Evolutionary conservation across 306 rosid species (phyloP).

Genomic region (Lotus japonicus): DNA sequence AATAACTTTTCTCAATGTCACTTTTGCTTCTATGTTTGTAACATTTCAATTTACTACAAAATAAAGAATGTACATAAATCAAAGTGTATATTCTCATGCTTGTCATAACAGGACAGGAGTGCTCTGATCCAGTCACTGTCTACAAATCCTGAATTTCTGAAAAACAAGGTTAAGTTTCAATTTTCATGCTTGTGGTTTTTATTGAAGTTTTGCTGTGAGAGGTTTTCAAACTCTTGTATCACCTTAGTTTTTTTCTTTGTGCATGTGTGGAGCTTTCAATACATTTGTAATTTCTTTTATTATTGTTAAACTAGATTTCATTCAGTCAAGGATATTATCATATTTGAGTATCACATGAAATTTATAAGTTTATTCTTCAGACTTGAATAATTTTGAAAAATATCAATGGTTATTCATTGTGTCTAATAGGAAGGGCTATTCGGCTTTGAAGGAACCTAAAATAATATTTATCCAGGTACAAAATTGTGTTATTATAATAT

Average conservation of each 20-base stretch:
- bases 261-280: not conserved
- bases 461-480: not conserved
- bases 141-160: slow-evolving; percentile 81
- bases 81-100: no score
- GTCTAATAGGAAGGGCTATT: not conserved
- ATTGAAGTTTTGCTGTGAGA: not conserved
- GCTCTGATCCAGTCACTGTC: slow-evolving; percentile 82
- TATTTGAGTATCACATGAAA: not conserved
- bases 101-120: slow-evolving; percentile 64
- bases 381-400: not conserved
- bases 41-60: not conserved
- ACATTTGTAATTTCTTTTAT: not conserved
- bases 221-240: slow-evolving; percentile 13
- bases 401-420: not conserved
- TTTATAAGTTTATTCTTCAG: not conserved
- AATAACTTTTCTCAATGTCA: slow-evolving; percentile 2
- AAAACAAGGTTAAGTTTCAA: slow-evolving; percentile 57
- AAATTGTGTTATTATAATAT: not conserved
- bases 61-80: not conserved
- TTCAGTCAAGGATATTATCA: not conserved
- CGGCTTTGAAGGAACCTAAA: not conserved
- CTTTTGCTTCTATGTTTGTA: slow-evolving; percentile 15
- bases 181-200: not conserved
- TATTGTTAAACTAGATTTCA: not conserved
- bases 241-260: not conserved